Conservation (phyloP, 805 yeast species). For the Monosporozyma siamensis region DNA sequence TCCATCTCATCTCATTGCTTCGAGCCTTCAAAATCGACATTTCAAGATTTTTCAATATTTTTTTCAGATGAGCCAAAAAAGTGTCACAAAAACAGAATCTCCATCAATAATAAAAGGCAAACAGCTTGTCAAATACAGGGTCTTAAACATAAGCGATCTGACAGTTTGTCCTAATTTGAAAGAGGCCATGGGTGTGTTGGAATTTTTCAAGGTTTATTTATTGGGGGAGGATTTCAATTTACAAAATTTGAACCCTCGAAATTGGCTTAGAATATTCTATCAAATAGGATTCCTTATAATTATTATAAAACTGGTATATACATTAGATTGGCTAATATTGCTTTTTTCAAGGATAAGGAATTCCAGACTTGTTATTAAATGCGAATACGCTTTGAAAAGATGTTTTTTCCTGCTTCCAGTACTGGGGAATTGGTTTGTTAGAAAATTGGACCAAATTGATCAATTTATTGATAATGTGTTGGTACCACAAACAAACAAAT, state of each 20-base stretch:
- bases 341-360: background rate
- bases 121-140: too few species aligned
- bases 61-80: background rate
- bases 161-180: too few species aligned
- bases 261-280: conserved; percentile 1
- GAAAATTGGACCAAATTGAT: background rate
- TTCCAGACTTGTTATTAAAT: background rate
- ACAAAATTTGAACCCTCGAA: conserved; percentile 11
- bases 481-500: conserved; percentile 6
- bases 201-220: conserved; percentile 18
- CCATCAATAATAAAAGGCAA: too few species aligned
- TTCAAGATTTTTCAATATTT: too few species aligned
- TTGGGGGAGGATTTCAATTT: conserved; percentile 14
- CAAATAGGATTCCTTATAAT: background rate
- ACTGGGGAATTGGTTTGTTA: background rate
- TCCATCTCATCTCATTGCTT: too few species aligned
- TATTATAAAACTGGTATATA: background rate
- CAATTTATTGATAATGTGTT: background rate
- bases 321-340: background rate
- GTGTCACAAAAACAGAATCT: background rate
- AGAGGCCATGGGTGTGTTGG: conserved; percentile 9
- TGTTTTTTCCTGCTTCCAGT: background rate
- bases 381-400: background rate
- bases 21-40: too few species aligned
- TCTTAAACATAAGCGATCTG: too few species aligned